These are phyloP conservation scores for Candida argentea DNA, from an alignment of 805 yeast species.

Conservation along the genomic window DNA sequence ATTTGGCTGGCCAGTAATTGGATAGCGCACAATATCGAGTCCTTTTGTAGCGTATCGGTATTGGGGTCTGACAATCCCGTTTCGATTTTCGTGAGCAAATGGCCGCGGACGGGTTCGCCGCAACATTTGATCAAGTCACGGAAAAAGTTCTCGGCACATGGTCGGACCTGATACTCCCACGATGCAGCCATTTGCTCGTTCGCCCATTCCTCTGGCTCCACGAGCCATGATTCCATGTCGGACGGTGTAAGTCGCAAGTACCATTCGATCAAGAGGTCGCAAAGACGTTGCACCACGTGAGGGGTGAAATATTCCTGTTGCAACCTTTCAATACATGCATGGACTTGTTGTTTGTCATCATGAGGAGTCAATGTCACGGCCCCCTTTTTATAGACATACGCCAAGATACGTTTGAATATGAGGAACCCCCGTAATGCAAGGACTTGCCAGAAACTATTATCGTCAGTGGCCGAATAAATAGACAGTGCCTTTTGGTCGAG, in stretches of 20 bases:
- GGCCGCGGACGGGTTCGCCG: slow-evolving; percentile 42
- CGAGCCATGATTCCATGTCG: slow-evolving; percentile 73
- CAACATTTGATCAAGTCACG: slow-evolving; percentile 62
- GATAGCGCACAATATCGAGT: slow-evolving; percentile 73
- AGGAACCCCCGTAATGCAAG: slow-evolving; percentile 57
- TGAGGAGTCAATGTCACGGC: slow-evolving; percentile 56
- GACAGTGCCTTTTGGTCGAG: slow-evolving; percentile 55
- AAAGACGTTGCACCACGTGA: slow-evolving; percentile 43
- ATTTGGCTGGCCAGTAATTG: slow-evolving; percentile 66
- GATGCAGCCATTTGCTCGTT: slow-evolving; percentile 66
- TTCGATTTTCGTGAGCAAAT: slow-evolving; percentile 52
- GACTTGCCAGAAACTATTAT: slow-evolving; percentile 63
- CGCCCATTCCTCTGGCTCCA: slow-evolving; percentile 91
- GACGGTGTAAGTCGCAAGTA: slow-evolving; percentile 64
- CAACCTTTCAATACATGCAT: slow-evolving; percentile 43
- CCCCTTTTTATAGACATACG: slow-evolving; percentile 55
- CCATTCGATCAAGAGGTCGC: slow-evolving; percentile 60
- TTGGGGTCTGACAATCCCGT: slow-evolving; percentile 25
- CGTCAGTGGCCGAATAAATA: slow-evolving; percentile 50
- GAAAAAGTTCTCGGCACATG: slow-evolving; percentile 80
- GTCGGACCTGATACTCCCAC: slow-evolving; percentile 78
- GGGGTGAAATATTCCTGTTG: slow-evolving; percentile 49
- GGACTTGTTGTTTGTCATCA: slow-evolving; percentile 55
- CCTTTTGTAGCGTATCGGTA: slow-evolving; percentile 55
- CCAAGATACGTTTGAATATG: slow-evolving; percentile 54